Evolutionary conservation across 495 filamentous ascomycete species (phyloP), one percentile per base, ranked within the genome.

Genomic region (Pyrenula aspistea): DNA sequence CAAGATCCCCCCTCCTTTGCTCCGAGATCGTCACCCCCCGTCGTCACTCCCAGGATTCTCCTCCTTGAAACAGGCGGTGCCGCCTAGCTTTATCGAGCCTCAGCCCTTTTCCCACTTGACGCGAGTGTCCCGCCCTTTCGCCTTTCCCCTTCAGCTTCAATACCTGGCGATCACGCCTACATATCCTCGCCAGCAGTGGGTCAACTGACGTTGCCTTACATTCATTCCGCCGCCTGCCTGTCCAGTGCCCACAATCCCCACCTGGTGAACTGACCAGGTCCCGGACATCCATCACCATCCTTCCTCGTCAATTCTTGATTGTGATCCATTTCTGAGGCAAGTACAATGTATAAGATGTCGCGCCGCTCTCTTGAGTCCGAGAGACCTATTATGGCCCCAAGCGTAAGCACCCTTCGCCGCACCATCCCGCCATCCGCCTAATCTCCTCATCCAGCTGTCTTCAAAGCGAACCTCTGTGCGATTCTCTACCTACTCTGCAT

Each of bases 401-500:
- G 83, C 54, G 85, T 89, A 81, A 65, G 84, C 78, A 48, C 20
- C n/a, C 50, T 49, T 55, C 42, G n/a, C 53, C 22, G 50, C 19
- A 54, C 56, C 21, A 59, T 56, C 56, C 51, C 49, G 60, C 54
- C 52, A 55, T 54, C 55, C 21, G 52, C 10, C 25, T 22, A 53
- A 31, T 56, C 48, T 8, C 53, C n/a, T 42, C 31, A 24, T 52
- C 47, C 57, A 48, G 10, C 57, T 56, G 23, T 62, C 67, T 63
- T 77, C 83, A 68, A 76, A 77, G 62, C 86, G 85, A 63, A 77
- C 80, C 59, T 90, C 87, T 2, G 22, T 52, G 8, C 84, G 91
- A 65, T 83, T 87, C 70, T 91, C 87, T 66, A 91, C 87, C 56
- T 86, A 89, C 71, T 88, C 83, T 76, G 79, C 80, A 59, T 76